Evolutionary conservation across 106 monocot genomes (phyloP).

Genomic region (Acanthochlamys bracteata): DNA sequence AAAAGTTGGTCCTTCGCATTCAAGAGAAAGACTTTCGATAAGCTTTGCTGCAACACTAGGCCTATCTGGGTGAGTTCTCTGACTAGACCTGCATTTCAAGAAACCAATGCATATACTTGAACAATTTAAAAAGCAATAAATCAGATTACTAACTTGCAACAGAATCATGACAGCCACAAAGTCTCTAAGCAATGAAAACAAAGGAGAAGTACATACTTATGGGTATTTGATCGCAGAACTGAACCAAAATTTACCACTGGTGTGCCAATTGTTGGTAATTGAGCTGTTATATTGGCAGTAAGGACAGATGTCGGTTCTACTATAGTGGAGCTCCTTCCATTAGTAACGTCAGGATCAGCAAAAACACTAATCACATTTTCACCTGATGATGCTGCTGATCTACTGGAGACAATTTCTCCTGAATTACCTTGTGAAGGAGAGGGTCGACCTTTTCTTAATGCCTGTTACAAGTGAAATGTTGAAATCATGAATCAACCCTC

Average conservation of each 20-base stretch:
- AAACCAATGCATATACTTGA: too few species aligned
- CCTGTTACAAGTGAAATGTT: constrained; percentile 21
- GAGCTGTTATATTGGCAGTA: constrained; percentile 23
- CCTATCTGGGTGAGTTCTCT: constrained; percentile 12
- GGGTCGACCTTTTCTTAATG: constrained; percentile 35
- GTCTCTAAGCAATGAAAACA: too few species aligned
- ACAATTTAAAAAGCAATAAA: too few species aligned
- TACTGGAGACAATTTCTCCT: constrained; percentile 25
- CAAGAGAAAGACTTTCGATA: constrained; percentile 29
- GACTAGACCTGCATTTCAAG: constrained; percentile 31
- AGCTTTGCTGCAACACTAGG: constrained; percentile 27
- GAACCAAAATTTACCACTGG: constrained; percentile 20
- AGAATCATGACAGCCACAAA: too few species aligned
- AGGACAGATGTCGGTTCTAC: constrained; percentile 22
- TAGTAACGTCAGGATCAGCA: constrained; percentile 17
- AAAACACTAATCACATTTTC: constrained; percentile 7
- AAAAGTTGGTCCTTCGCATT: constrained; percentile 18
- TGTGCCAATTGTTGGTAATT: constrained; percentile 44
- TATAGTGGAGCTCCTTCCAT: constrained; percentile 18
- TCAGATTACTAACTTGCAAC: too few species aligned
- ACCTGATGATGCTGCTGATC: constrained; percentile 5
- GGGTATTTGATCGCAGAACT: constrained; percentile 21
- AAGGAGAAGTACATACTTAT: too few species aligned
- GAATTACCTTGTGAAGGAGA: constrained; percentile 17
- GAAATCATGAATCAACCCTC: not conserved